Evolutionary conservation across 306 rosid genomes (phyloP).

Genomic region (Acacia crassicarpa): DNA sequence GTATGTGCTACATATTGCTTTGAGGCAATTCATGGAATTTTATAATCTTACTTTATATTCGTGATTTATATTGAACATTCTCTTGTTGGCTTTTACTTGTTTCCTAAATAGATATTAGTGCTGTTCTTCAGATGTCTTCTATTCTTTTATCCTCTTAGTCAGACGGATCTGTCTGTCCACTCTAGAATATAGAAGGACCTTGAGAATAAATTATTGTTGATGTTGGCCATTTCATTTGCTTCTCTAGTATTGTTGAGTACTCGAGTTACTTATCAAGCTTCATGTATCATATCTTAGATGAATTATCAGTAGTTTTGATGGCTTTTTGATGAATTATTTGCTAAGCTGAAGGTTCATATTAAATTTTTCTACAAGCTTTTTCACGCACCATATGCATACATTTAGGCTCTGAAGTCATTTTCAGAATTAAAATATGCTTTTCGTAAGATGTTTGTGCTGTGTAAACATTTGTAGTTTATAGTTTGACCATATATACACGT

Average conservation of each 20-base stretch:
- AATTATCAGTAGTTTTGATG: background rate
- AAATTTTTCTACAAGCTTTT: background rate
- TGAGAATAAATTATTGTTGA: background rate
- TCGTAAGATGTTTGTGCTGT: background rate
- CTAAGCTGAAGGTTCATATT: background rate
- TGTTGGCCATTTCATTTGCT: background rate
- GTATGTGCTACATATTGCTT: background rate
- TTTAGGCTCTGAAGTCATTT: background rate
- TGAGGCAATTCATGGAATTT: background rate
- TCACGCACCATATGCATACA: background rate
- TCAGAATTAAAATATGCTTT: conserved; percentile 2
- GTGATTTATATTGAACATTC: background rate
- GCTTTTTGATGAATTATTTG: conserved; percentile 1
- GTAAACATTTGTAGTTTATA: background rate
- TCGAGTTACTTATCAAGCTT: background rate
- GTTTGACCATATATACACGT: background rate
- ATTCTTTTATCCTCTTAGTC: background rate
- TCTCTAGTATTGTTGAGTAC: background rate
- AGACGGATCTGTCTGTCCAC: background rate
- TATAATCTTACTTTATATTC: background rate
- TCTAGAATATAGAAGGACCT: background rate
- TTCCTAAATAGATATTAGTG: background rate
- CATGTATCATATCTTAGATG: conserved; percentile 1
- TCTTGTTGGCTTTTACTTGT: background rate
- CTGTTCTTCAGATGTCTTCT: background rate